Conservation (phyloP, 202 grass and related monocot species). For the Digitaria exilis region DNA sequence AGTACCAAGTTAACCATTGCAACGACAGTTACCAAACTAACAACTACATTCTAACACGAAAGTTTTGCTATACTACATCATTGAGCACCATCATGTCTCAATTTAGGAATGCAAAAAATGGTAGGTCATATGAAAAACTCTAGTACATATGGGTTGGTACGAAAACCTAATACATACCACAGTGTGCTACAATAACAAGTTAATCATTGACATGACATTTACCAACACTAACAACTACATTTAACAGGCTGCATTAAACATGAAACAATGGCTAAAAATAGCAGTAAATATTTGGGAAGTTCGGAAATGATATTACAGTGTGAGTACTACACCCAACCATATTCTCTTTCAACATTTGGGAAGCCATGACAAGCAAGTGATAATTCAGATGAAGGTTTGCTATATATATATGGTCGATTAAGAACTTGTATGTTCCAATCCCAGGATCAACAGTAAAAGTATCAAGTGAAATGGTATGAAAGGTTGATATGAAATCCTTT, state of each 20-base stretch:
- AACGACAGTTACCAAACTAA: background rate
- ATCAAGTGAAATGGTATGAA: background rate
- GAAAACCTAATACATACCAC: background rate
- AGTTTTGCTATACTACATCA: background rate
- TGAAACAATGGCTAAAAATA: background rate
- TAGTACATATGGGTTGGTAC: background rate
- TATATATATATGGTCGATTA: background rate
- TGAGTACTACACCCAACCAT: constrained; percentile 20
- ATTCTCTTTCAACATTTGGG: background rate
- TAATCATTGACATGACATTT: background rate
- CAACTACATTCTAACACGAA: background rate
- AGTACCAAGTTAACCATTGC: background rate
- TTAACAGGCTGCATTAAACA: background rate
- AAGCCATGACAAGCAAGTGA: background rate
- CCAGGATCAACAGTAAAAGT: background rate
- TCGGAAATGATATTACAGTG: background rate
- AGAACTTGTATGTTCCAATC: background rate
- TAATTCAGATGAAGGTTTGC: background rate
- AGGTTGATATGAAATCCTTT: background rate
- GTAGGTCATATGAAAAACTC: background rate
- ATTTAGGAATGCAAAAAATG: background rate
- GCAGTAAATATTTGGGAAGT: background rate
- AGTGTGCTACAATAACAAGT: background rate
- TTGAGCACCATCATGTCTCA: background rate
- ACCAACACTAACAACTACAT: background rate